Evolutionary conservation across 805 yeast genomes (phyloP).

Genomic region (Candida glaebosa): DNA sequence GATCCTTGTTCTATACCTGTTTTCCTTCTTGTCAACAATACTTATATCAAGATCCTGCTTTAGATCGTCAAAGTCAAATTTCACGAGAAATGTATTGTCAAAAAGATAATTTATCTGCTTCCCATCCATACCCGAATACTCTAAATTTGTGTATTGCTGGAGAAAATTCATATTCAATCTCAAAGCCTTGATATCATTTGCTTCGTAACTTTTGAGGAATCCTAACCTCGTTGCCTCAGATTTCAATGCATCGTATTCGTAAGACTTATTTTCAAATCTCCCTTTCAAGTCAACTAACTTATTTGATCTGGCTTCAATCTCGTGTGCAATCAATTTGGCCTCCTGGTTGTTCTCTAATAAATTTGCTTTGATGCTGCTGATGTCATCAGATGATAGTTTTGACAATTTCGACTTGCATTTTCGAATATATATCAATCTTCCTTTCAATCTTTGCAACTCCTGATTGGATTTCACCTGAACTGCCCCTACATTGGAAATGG

Average conservation of each 20-base stretch:
- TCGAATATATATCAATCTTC: conserved; percentile 7
- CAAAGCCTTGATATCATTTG: conserved; percentile 18
- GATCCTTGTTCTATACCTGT: conserved; percentile 7
- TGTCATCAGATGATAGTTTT: not conserved
- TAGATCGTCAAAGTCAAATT: conserved; percentile 9
- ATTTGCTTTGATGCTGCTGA: conserved; percentile 2
- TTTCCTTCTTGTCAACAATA: not conserved
- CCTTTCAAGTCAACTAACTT: conserved; percentile 10
- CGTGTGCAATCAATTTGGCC: conserved; percentile 7
- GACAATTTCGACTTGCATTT: conserved; percentile 3
- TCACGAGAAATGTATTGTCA: conserved; percentile 11
- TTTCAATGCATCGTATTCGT: conserved; percentile 9
- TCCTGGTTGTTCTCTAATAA: conserved; percentile 14
- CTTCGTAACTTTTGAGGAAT: conserved; percentile 16
- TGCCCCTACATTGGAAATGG: conserved; percentile 1
- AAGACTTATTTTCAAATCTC: conserved; percentile 11
- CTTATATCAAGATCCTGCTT: conserved; percentile 1
- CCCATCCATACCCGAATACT: conserved; percentile 12
- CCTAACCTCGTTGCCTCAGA: conserved; percentile 9
- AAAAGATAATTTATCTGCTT: conserved; percentile 10
- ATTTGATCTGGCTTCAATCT: conserved; percentile 8
- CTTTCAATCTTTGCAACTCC: conserved; percentile 4
- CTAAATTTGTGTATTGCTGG: conserved; percentile 24
- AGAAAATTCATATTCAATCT: conserved; percentile 20
- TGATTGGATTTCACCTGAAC: not conserved